Base-by-base conservation (phyloP, 1,284 basidiomycete genomes). In the Boletellus dicymbophilus region DNA sequence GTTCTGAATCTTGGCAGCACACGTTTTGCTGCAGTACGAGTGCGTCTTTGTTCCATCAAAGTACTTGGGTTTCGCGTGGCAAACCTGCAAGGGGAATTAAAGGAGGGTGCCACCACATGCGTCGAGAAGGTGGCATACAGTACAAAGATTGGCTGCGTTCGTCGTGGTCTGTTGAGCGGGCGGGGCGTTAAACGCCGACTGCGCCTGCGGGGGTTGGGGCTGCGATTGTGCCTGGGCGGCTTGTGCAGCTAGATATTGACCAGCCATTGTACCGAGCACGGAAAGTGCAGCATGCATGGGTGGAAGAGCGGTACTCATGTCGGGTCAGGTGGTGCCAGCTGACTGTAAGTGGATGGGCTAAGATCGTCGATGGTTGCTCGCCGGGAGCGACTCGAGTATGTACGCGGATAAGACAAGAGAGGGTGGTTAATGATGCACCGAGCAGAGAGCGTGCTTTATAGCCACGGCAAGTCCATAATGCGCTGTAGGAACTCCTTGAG, bases 271-370 rank as follows among this genome's bases (percentile, higher is more conserved):
- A 34, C 76, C 73, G 31, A 81, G 70, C 52, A 81, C 66, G 37
- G 80, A 80, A 48, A 82, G 65, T 23, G 80, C 78, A 21, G 77
- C 62, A 31, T 79, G 79, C 61, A 81, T 72, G 55, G 77, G 65
- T 11, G 68, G 67, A 48, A 69, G 60, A 37, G 65, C 9, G 20
- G 56, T 41, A 46, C 72, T 67, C 76, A 80, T 79, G 44, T 59
- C 55, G 59, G 44, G 46, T 53, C 23, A 46, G 41, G 26, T 23
- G 34, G 23, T 25, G 31, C 31, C 31, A 1, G 54, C 46, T 44
- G 39, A 46, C 37, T 36, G 38, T 43, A 44, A 41, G 33, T 56
- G 49, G 54, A 52, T 53, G 31, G 31, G 25, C 15, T 28, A 6
- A 23, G 9, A 22, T 41, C 36, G 41, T 52, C 28, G 37, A 39